Percentiles rank a stretch among this genome's conserved stretches.
phyloP scores from a whole-genome alignment of 2,329 filamentous ascomycete genomes.

The Colletotrichum endophyticum region DNA sequence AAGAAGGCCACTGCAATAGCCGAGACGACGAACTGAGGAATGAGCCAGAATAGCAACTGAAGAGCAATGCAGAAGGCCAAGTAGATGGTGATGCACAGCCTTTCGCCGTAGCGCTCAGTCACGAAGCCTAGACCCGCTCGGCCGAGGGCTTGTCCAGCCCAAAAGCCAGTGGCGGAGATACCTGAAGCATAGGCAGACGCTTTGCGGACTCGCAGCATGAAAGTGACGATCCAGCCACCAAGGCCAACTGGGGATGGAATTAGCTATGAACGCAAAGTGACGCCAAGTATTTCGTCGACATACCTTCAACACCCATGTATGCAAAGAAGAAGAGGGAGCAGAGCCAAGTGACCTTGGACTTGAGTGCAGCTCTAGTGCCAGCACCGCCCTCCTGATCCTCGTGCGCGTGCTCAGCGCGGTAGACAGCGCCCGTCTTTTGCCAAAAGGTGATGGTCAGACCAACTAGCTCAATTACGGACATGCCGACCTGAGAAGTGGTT shows the following conservation, averaged over 20 bases:
- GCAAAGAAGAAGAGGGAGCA: constrained; percentile 71
- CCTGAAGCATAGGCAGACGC: constrained; percentile 72
- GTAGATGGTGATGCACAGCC: constrained; percentile 63
- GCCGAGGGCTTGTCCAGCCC: constrained; percentile 77
- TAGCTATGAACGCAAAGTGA: background rate
- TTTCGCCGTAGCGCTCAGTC: constrained; percentile 71
- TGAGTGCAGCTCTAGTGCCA: constrained; percentile 43
- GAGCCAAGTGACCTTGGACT: constrained; percentile 66
- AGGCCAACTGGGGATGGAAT: constrained; percentile 53
- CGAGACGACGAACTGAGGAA: constrained; percentile 65
- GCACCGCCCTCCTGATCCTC: constrained; percentile 29
- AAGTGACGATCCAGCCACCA: constrained; percentile 80
- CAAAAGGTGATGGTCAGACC: constrained; percentile 62
- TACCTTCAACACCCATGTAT: constrained; percentile 74
- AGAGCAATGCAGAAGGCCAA: constrained; percentile 63
- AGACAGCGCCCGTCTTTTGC: constrained; percentile 59
- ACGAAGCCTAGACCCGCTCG: constrained; percentile 72
- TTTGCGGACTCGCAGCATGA: constrained; percentile 75
- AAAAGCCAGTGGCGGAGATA: constrained; percentile 76
- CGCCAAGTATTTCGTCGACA: background rate
- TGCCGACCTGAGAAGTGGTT: constrained; percentile 40
- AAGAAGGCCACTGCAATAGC: constrained; percentile 70
- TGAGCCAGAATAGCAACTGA: constrained; percentile 61
- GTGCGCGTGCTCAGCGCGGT: constrained; percentile 44
- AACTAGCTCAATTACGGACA: constrained; percentile 60